A percentile compares a stretch with the other conserved stretches of the same genome.
These are phyloP conservation scores for Allium fistulosum DNA, from an alignment of 106 monocot species.

Conservation along the genomic window DNA sequence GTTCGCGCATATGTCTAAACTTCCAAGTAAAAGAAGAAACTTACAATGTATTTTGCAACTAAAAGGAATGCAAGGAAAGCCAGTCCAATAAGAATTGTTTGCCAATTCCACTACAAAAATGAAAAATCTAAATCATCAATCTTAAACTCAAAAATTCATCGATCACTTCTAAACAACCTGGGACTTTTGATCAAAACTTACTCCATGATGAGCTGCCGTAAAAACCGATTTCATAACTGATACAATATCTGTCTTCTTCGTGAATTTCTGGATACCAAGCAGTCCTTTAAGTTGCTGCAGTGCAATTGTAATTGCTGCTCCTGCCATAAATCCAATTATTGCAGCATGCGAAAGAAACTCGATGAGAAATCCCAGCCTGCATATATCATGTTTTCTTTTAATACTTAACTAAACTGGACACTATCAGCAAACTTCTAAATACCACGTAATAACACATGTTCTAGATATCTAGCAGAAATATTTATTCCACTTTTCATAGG, in stretches of 20 bases:
- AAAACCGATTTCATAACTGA: conserved; percentile 64
- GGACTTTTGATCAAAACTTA: conserved; percentile 2
- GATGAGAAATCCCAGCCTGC: conserved; percentile 58
- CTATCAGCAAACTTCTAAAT: too few relatives aligned
- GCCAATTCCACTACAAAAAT: conserved; percentile 74
- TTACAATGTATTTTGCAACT: conserved; percentile 53
- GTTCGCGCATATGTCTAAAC: too few relatives aligned
- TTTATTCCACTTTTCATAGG: too few relatives aligned
- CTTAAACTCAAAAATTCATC: too few relatives aligned
- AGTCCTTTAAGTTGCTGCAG: conserved; percentile 75
- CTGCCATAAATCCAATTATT: conserved; percentile 71
- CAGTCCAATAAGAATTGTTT: conserved; percentile 52
- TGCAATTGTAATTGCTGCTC: conserved; percentile 60
- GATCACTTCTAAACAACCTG: too few relatives aligned
- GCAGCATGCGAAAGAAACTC: conserved; percentile 72
- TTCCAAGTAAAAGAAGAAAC: conserved; percentile 3
- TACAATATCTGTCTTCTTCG: conserved; percentile 47
- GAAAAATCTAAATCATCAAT: too few relatives aligned
- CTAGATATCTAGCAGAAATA: too few relatives aligned
- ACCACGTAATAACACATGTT: too few relatives aligned
- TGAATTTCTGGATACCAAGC: conserved; percentile 55
- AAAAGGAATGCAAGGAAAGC: conserved; percentile 56
- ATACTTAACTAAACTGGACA: too few relatives aligned
- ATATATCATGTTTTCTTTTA: background rate
- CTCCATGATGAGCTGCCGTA: conserved; percentile 41